These are phyloP conservation scores for Hirschfeldia incana DNA, from an alignment of 345 rosid species.

Conservation along the genomic window DNA sequence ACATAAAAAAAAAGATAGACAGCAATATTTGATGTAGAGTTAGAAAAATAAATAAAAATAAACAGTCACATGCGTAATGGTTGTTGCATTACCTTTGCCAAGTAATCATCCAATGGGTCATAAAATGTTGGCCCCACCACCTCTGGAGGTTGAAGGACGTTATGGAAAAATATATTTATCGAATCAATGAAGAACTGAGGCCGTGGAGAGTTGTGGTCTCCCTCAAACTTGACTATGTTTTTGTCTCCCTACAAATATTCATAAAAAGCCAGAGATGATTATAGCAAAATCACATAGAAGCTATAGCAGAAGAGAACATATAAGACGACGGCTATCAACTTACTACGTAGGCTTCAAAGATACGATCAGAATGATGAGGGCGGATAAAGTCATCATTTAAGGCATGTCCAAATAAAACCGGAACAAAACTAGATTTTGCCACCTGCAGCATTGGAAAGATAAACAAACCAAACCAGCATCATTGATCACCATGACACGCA, in stretches of 20 bases:
- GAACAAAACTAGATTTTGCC: slow-evolving; percentile 82
- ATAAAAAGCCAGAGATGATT: not conserved
- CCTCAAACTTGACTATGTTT: slow-evolving; percentile 90
- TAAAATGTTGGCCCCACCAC: not conserved
- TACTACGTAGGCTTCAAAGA: slow-evolving; percentile 79
- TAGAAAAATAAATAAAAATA: not conserved
- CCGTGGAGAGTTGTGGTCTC: slow-evolving; percentile 46
- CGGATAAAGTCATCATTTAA: slow-evolving; percentile 81
- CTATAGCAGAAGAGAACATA: not conserved
- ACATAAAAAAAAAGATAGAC: not conserved
- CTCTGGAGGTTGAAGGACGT: not conserved
- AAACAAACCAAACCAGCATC: not conserved
- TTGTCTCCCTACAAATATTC: slow-evolving; percentile 80
- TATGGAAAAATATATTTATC: not conserved
- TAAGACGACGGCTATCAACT: slow-evolving; percentile 16
- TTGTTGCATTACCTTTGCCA: not conserved
- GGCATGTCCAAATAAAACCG: slow-evolving; percentile 94
- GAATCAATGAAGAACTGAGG: not conserved
- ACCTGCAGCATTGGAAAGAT: slow-evolving; percentile 47
- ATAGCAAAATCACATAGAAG: not conserved
- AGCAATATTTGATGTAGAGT: not conserved
- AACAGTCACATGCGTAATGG: not conserved
- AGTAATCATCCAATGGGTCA: not conserved
- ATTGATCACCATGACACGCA: not conserved
- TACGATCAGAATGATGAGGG: slow-evolving; percentile 86